Conservation (phyloP, 805 yeast genomes). For the Blastobotrys terrestris region DNA sequence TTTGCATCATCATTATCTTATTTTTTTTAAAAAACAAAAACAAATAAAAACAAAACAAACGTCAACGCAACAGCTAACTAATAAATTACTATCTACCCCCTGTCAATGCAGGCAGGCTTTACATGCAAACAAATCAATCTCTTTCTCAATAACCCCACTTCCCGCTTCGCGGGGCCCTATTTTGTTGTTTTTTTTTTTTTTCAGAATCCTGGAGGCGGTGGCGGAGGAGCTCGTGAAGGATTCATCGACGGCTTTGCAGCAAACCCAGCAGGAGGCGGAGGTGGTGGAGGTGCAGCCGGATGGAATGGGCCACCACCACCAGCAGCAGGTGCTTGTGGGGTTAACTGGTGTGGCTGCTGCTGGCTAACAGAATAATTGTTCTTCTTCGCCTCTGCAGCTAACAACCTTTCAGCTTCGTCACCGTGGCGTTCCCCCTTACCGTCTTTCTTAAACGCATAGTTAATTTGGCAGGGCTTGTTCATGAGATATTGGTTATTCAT, state of each 20-base stretch:
- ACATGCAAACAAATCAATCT: too few relatives aligned
- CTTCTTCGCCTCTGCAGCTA: constrained; percentile 58
- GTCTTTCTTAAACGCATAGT: constrained; percentile 66
- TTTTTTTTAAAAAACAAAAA: not conserved
- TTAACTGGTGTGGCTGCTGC: not conserved
- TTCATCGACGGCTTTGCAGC: not conserved
- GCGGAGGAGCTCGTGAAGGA: not conserved
- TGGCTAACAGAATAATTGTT: constrained; percentile 19
- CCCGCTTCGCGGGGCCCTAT: too few relatives aligned
- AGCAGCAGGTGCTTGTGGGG: not conserved
- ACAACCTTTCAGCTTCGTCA: constrained; percentile 64
- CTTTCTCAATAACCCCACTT: too few relatives aligned
- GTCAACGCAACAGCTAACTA: not conserved
- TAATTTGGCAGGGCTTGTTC: constrained; percentile 55
- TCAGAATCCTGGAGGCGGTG: not conserved
- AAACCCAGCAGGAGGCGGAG: not conserved
- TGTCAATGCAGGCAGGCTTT: too few relatives aligned
- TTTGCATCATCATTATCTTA: constrained; percentile 1
- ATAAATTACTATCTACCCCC: not conserved
- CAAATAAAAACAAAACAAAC: not conserved
- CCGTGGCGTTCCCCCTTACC: constrained; percentile 62
- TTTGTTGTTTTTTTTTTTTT: too few relatives aligned
- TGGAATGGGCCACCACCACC: not conserved
- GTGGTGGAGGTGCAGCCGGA: not conserved
- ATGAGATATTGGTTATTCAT: constrained; percentile 65